Conservation (phyloP, 2,329 filamentous ascomycete genomes). For the Ceratocystiopsis brevicomis region DNA sequence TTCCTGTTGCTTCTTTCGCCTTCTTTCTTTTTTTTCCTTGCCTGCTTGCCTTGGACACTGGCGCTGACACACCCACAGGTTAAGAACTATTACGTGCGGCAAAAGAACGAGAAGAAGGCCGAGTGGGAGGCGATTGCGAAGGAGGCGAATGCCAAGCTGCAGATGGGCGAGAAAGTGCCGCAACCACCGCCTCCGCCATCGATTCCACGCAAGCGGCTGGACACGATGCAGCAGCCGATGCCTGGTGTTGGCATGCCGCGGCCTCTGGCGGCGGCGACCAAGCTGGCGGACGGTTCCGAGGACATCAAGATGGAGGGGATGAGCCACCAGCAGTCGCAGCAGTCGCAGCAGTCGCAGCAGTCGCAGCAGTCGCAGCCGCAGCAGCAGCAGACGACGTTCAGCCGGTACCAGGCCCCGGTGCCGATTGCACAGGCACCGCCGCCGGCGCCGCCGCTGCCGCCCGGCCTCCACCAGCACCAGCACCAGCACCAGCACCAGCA, state of each 20-base stretch:
- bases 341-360: no score
- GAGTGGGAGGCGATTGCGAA: constrained; percentile 42
- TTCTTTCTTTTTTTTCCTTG: constrained; percentile 1
- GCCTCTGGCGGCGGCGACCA: constrained; percentile 3
- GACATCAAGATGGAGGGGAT: constrained; percentile 25
- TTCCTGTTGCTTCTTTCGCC: no score
- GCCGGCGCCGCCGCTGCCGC: constrained; percentile 11
- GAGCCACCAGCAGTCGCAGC: background rate
- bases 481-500: background rate
- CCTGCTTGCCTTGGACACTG: no score
- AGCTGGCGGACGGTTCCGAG: constrained; percentile 5
- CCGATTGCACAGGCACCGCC: constrained; percentile 17
- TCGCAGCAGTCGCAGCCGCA: no score
- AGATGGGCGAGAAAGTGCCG: constrained; percentile 38
- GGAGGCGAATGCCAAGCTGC: constrained; percentile 38
- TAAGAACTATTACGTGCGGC: constrained; percentile 48
- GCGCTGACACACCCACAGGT: constrained; percentile 28
- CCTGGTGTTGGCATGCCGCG: background rate
- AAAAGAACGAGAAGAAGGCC: constrained; percentile 33
- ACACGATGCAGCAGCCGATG: background rate
- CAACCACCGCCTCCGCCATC: constrained; percentile 36
- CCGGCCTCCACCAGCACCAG: background rate
- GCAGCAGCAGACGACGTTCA: constrained; percentile 5
- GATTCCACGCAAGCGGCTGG: constrained; percentile 3
- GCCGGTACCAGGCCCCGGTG: constrained; percentile 15